Conservation (phyloP, 2,329 filamentous ascomycete genomes). For the Aspergillus viridinutans region DNA sequence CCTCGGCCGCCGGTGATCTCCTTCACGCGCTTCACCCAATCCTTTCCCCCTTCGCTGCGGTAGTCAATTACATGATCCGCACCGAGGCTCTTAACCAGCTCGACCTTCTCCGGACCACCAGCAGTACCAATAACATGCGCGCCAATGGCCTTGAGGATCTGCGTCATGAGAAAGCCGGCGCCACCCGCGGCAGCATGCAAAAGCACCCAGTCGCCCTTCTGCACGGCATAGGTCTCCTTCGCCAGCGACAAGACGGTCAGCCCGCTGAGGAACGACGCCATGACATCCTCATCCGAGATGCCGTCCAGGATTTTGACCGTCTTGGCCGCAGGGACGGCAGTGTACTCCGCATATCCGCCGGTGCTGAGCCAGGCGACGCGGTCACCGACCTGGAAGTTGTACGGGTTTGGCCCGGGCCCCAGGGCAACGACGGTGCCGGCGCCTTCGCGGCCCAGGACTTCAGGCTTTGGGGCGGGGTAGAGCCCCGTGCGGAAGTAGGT, state of each 20-base stretch:
- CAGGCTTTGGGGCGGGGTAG: constrained; percentile 67
- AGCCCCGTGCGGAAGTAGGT: constrained; percentile 86
- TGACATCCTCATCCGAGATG: constrained; percentile 59
- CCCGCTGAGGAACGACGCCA: constrained; percentile 72
- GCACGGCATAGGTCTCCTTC: constrained; percentile 63
- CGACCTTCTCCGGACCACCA: constrained; percentile 66
- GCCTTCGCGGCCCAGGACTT: constrained; percentile 75
- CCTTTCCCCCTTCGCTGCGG: constrained; percentile 76
- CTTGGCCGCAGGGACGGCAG: constrained; percentile 48
- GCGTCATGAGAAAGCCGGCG: constrained; percentile 69
- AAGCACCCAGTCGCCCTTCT: constrained; percentile 74
- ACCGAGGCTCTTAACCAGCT: constrained; percentile 61
- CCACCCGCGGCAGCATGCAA: constrained; percentile 85
- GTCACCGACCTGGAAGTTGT: constrained; percentile 61
- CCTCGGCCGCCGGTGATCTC: constrained; percentile 75
- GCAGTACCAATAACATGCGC: constrained; percentile 78
- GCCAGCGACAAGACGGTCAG: constrained; percentile 77
- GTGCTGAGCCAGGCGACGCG: constrained; percentile 65
- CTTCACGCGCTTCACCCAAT: constrained; percentile 74
- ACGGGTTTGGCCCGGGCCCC: constrained; percentile 48
- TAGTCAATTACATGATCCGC: constrained; percentile 72
- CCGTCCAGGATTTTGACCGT: constrained; percentile 61
- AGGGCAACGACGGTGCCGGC: constrained; percentile 65
- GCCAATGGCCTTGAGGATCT: constrained; percentile 68
- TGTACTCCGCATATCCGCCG: constrained; percentile 58